A percentile compares a stretch with the other conserved stretches of the same genome.
Conservation (phyloP, 495 filamentous ascomycete genomes). For the Pyrenopolyporus hunteri region DNA sequence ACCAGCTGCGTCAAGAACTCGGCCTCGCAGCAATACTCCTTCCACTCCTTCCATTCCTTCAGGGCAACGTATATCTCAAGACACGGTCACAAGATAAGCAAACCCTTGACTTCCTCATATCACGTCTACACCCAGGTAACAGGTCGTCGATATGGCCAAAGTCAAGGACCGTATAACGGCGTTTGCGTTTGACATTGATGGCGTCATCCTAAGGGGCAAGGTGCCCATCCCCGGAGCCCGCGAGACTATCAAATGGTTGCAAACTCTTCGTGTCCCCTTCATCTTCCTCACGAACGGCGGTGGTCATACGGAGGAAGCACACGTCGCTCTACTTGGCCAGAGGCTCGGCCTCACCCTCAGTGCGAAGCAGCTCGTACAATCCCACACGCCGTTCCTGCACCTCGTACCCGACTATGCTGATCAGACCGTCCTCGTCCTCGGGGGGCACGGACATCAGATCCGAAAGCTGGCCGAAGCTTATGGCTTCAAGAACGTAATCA, state of each 20-base stretch:
- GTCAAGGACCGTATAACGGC: conserved; percentile 53
- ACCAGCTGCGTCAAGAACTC: background rate
- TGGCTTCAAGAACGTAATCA: conserved; percentile 79
- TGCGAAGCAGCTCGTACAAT: conserved; percentile 73
- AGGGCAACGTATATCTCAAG: background rate
- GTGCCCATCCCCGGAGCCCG: conserved; percentile 70
- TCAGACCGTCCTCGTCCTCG: conserved; percentile 71
- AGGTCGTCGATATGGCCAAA: background rate
- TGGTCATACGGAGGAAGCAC: conserved; percentile 71
- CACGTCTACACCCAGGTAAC: background rate
- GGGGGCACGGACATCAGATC: conserved; percentile 74
- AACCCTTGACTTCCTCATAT: background rate
- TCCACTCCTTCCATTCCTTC: background rate
- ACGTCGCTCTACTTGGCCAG: conserved; percentile 69
- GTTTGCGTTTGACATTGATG: conserved; percentile 90
- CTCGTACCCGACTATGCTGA: conserved; percentile 60
- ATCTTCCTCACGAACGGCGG: conserved; percentile 89
- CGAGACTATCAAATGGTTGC: conserved; percentile 67
- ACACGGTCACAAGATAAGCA: background rate
- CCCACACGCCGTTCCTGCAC: conserved; percentile 75
- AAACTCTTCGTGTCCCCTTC: conserved; percentile 70
- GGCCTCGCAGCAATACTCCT: background rate
- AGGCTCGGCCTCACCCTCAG: conserved; percentile 63
- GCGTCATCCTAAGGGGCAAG: conserved; percentile 77
- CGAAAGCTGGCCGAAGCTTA: conserved; percentile 74